Evolutionary conservation across 768 basidiomycete species (phyloP).

Genomic region (Pluteus cervinus): DNA sequence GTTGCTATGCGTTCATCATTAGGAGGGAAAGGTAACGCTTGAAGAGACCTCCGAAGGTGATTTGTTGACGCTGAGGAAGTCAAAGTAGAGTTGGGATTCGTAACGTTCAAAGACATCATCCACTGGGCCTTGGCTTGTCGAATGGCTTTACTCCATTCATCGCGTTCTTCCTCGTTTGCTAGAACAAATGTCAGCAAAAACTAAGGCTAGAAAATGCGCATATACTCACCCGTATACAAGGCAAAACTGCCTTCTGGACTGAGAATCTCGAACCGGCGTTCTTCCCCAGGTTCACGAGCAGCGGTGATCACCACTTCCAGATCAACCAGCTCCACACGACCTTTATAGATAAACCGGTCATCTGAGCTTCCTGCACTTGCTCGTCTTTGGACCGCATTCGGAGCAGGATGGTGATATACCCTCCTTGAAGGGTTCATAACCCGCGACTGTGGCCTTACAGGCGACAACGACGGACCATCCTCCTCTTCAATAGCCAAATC

Average conservation of each 20-base stretch:
- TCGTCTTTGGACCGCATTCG: conserved; percentile 23
- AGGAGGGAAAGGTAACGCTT: conserved; percentile 66
- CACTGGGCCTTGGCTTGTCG: conserved; percentile 64
- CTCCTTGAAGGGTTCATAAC: conserved; percentile 14
- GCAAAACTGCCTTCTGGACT: conserved; percentile 77
- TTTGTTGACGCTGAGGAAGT: conserved; percentile 72
- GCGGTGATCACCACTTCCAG: conserved; percentile 62
- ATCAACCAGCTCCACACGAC: conserved; percentile 64
- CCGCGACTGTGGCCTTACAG: no score
- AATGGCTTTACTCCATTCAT: conserved; percentile 63
- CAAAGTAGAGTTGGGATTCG: conserved; percentile 74
- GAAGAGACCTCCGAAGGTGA: conserved; percentile 67
- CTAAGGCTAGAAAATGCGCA: no score
- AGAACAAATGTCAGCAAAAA: conserved; percentile 3
- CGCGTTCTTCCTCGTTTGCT: conserved; percentile 52
- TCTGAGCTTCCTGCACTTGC: conserved; percentile 33
- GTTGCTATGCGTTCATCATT: conserved; percentile 38
- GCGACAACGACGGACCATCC: no score
- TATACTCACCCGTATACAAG: conserved; percentile 54
- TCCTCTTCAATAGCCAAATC: no score
- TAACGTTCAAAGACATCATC: conserved; percentile 65
- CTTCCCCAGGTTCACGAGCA: conserved; percentile 40
- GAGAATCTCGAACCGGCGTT: conserved; percentile 62
- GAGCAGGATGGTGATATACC: conserved; percentile 19
- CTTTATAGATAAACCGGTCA: conserved; percentile 72